These are phyloP conservation scores for Sclerotinia sclerotiorum DNA, from an alignment of 2,329 filamentous ascomycete genomes.

Conservation along the genomic window DNA sequence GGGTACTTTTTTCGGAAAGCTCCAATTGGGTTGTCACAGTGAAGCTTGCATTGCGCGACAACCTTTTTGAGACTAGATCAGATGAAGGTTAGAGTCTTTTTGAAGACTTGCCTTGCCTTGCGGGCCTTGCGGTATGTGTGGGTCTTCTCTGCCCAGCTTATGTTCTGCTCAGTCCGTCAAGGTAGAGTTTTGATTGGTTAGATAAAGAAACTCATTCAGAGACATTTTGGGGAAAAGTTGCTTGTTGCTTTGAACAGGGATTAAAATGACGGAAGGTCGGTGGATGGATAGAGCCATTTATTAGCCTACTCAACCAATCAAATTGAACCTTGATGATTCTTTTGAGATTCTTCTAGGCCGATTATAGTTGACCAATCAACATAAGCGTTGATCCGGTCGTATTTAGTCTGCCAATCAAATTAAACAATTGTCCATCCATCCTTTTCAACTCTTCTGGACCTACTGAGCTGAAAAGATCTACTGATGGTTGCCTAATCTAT, in stretches of 20 bases:
- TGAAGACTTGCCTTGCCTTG: background rate
- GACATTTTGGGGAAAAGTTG: constrained; percentile 18
- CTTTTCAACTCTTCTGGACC: too few relatives aligned
- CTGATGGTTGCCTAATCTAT: background rate
- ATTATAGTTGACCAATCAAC: background rate
- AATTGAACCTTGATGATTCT: background rate
- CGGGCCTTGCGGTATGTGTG: background rate
- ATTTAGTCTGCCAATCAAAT: too few relatives aligned
- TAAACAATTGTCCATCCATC: too few relatives aligned
- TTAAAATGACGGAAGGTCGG: background rate
- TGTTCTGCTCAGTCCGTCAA: too few relatives aligned
- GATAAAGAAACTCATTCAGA: background rate
- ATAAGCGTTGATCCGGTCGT: background rate
- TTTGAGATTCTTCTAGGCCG: background rate
- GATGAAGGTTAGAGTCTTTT: constrained; percentile 4
- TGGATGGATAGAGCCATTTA: background rate
- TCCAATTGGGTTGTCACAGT: constrained; percentile 26
- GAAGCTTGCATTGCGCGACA: constrained; percentile 20
- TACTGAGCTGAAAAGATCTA: background rate
- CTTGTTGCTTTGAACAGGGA: background rate
- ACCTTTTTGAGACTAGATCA: constrained; percentile 18
- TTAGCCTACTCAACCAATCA: background rate
- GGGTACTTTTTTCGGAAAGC: constrained; percentile 26
- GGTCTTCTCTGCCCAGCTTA: background rate
- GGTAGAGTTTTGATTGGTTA: constrained; percentile 10